Evolutionary conservation across 176 grass and related monocot genomes (phyloP), one percentile per base, ranked within the genome.

Genomic region (Triticum monococcum): DNA sequence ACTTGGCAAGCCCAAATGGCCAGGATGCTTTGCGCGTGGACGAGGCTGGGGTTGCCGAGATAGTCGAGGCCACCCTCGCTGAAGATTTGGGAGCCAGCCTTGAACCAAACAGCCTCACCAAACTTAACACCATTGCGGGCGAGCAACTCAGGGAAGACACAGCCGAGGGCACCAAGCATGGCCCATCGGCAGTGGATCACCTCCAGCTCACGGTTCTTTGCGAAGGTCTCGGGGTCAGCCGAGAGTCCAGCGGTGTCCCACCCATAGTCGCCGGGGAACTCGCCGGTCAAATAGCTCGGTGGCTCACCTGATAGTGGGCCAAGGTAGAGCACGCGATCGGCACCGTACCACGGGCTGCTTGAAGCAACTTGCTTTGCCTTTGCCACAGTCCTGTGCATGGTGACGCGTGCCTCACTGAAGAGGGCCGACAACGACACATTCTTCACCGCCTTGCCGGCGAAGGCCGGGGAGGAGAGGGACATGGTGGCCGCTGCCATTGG

Each of bases 51-150:
- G 90, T 95, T 95, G 62, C 93, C 93, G 9, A 95, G 90, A 86
- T 95, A 95, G 86, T 95, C 93, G 1, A 95, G 83, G 0, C 91
- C 89, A 0, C 91, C 93, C 85, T 95, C 91, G 20, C 86, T 87
- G 77, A 95, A 95, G 84, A 95, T 95, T 72, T 89, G 88, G 35
- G 93, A 83, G 2, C 89, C 86, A 1, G 86, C 93, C 77, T 95
- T 95, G 91, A 95, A 95, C 93, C 93, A 93, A 3, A 95, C 86
- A 5, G 91, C 91, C 89, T 93, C 93, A 11, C 93, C 93, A 60
- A 95, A 95, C 57, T 87, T 95, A 62, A 93, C 84, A 12, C 91
- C 86, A 30, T 93, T 93, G 68, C 89, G 88, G 23, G 89, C 64
- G 9, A 95, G 86, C 57, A 91, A 48, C 81, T 95, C 89, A 0